Evolutionary conservation across 2,329 filamentous ascomycete species (phyloP).

Genomic region (Arthrobotrys sinensis): DNA sequence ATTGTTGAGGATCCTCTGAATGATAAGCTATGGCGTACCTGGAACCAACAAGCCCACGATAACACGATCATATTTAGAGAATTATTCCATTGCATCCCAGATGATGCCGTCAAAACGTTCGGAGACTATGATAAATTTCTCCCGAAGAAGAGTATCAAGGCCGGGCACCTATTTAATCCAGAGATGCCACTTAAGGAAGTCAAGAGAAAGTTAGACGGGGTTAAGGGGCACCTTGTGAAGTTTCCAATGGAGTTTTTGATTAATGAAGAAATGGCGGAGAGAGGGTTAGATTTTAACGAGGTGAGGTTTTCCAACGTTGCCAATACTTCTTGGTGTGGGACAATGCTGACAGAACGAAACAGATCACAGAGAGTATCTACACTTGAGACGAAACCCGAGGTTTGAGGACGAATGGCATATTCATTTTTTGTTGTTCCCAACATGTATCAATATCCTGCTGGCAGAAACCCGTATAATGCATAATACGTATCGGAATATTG

Average conservation of each 20-base stretch:
- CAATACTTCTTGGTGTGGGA: background rate
- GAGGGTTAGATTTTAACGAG: conserved; percentile 64
- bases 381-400: conserved; percentile 23
- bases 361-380: conserved; percentile 60
- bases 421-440: background rate
- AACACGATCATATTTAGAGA: conserved; percentile 85
- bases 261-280: conserved; percentile 90
- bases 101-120: conserved; percentile 90
- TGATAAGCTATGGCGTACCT: conserved; percentile 74
- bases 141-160: conserved; percentile 78
- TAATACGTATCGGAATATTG: conserved; percentile 51
- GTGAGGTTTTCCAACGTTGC: conserved; percentile 24
- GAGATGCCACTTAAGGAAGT: conserved; percentile 78
- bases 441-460: conserved; percentile 31
- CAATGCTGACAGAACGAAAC: conserved; percentile 24
- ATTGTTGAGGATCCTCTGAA: conserved; percentile 81
- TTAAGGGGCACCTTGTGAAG: conserved; percentile 93
- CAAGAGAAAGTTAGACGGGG: conserved; percentile 80
- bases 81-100: conserved; percentile 88
- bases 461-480: conserved; percentile 37
- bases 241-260: conserved; percentile 91
- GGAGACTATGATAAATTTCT: conserved; percentile 88
- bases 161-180: conserved; percentile 87
- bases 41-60: conserved; percentile 77
- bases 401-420: conserved; percentile 21